Percentiles rank a stretch among this genome's conserved stretches.
phyloP scores from a whole-genome alignment of 2,329 filamentous ascomycete genomes.

The Diaporthe humulicola region DNA sequence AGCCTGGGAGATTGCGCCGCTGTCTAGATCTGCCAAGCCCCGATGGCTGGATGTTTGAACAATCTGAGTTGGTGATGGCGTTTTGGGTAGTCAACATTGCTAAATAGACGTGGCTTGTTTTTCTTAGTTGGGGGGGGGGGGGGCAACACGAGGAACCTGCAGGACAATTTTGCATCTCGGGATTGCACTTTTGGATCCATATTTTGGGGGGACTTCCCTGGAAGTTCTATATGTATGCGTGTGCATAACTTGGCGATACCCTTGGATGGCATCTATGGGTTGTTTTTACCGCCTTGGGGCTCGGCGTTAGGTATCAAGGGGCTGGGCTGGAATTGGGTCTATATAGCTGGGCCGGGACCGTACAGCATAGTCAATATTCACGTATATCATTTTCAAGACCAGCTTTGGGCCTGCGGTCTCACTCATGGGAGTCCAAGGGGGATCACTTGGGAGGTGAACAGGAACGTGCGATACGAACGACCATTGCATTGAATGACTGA shows the following conservation, averaged over 20 bases:
- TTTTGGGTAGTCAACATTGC: neutral
- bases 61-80: neutral
- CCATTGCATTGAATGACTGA: neutral
- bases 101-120: neutral
- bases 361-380: slow-evolving; percentile 14
- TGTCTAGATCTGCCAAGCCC: neutral
- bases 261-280: slow-evolving; percentile 28
- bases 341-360: slow-evolving; percentile 4
- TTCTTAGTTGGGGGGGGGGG: no score
- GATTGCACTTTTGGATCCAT: slow-evolving; percentile 1
- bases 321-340: neutral
- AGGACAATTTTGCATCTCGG: slow-evolving; percentile 13
- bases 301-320: slow-evolving; percentile 3
- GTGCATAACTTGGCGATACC: slow-evolving; percentile 21
- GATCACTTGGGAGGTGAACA: neutral
- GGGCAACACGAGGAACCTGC: slow-evolving; percentile 5
- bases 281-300: neutral
- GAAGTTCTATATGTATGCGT: neutral
- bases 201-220: neutral
- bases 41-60: neutral
- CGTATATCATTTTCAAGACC: neutral
- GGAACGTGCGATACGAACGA: no score
- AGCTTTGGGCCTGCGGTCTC: neutral
- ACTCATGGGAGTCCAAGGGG: neutral
- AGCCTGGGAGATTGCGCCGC: neutral